Conservation (phyloP, 2,329 filamentous ascomycete species). For the Fusarium xyrophilum region DNA sequence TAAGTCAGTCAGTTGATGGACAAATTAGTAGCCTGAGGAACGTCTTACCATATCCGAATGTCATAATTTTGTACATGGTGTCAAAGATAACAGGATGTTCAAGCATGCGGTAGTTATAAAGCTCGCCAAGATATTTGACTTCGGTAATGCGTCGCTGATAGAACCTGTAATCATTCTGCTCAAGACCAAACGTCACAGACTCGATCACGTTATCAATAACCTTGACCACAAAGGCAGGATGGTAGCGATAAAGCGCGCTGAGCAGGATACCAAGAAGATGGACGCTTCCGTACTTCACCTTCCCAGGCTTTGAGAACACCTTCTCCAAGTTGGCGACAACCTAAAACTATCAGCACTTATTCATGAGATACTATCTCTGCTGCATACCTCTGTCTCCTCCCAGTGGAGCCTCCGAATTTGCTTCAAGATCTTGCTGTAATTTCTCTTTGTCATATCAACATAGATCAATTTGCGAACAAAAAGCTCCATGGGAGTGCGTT, state of each 20-base stretch:
- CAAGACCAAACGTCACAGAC: conserved; percentile 83
- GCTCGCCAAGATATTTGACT: conserved; percentile 93
- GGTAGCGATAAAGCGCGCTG: conserved; percentile 87
- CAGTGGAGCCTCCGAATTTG: conserved; percentile 95
- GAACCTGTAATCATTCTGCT: conserved; percentile 96
- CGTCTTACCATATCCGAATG: conserved; percentile 78
- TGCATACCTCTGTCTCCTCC: conserved; percentile 82
- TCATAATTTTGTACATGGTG: conserved; percentile 90
- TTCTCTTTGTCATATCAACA: conserved; percentile 90
- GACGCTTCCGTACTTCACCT: conserved; percentile 97
- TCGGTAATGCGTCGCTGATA: conserved; percentile 95
- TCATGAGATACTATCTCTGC: too few relatives aligned
- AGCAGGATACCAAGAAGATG: conserved; percentile 90
- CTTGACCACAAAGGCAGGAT: conserved; percentile 87
- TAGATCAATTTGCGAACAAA: conserved; percentile 95
- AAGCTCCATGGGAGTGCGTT: conserved; percentile 89
- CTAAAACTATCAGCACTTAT: conserved; percentile 41
- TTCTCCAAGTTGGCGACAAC: conserved; percentile 82
- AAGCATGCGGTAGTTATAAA: conserved; percentile 97
- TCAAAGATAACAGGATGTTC: conserved; percentile 97
- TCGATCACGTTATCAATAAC: conserved; percentile 93
- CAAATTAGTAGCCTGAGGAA: not conserved
- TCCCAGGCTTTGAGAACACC: conserved; percentile 93
- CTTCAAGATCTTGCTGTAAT: conserved; percentile 91
- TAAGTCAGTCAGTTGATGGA: conserved; percentile 18